A percentile compares a stretch with the other conserved stretches of the same genome.
Evolutionary conservation across 2,329 filamentous ascomycete genomes (phyloP).

Genomic region (Fusarium sp.): DNA sequence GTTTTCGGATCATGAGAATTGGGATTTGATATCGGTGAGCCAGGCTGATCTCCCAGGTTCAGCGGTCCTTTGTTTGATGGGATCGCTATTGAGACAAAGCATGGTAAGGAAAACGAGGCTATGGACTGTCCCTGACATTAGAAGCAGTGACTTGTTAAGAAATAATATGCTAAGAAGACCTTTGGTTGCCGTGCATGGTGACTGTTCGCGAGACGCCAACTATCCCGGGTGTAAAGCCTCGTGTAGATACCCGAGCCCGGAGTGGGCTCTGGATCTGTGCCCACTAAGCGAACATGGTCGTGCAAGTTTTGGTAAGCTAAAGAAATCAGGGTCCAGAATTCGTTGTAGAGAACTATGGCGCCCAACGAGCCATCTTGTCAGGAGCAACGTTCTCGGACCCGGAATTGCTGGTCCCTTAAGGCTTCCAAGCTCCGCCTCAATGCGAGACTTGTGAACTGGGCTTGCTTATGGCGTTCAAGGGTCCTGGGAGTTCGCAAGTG

Average conservation of each 20-base stretch:
- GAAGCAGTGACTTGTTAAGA: not conserved
- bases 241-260: not conserved
- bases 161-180: conserved; percentile 10
- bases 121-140: not conserved
- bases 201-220: not conserved
- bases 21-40: not conserved
- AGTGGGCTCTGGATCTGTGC: not conserved
- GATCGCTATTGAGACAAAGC: not conserved
- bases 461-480: not conserved
- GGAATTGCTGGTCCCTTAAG: not conserved
- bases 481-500: not conserved
- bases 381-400: not conserved
- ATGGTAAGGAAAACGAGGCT: not conserved
- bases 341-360: not conserved
- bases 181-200: conserved; percentile 1
- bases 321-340: not conserved
- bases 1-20: not conserved
- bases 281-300: not conserved
- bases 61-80: not conserved
- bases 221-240: not conserved
- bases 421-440: not conserved
- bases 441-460: not conserved
- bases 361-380: not conserved
- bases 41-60: conserved; percentile 1
- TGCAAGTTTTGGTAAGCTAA: not conserved